These are phyloP conservation scores for Nepenthes gracilis DNA, from an alignment of 148 eudicot genomes.

Conservation along the genomic window DNA sequence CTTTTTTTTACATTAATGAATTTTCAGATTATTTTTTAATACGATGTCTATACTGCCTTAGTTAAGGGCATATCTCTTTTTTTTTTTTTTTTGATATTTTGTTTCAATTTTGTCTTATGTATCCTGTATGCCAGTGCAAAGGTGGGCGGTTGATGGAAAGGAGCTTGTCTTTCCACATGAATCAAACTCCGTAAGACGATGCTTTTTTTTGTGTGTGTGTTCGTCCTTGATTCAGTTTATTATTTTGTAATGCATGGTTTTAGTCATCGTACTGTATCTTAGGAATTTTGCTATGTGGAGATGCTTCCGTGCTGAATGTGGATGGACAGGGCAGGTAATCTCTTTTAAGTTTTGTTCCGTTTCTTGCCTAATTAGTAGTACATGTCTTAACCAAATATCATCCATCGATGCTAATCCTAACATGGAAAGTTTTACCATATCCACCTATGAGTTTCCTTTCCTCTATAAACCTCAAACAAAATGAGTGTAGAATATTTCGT, in stretches of 20 bases:
- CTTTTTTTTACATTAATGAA: too few relatives aligned
- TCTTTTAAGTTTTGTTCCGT: neutral
- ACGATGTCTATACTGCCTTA: too few relatives aligned
- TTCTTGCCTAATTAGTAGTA: neutral
- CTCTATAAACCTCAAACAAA: too few relatives aligned
- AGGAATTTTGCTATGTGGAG: constrained; percentile 41
- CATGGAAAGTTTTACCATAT: neutral
- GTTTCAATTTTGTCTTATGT: neutral
- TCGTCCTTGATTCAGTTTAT: neutral
- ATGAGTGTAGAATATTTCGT: too few relatives aligned
- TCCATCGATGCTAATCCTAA: too few relatives aligned
- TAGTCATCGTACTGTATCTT: constrained; percentile 1
- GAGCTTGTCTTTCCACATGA: constrained; percentile 30
- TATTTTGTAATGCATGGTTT: neutral
- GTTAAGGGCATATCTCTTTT: too few relatives aligned
- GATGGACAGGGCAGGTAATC: constrained; percentile 38
- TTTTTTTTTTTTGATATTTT: neutral
- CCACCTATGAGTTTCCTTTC: too few relatives aligned
- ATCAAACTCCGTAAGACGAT: constrained; percentile 12
- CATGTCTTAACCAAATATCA: constrained; percentile 1
- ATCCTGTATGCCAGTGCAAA: constrained; percentile 20
- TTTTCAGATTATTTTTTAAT: too few relatives aligned
- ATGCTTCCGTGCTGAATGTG: constrained; percentile 30
- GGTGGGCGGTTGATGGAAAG: constrained; percentile 28
- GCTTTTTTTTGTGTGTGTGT: neutral